Base-by-base conservation (phyloP, 2,329 filamentous ascomycete genomes). In the Chaetomium globosum region DNA sequence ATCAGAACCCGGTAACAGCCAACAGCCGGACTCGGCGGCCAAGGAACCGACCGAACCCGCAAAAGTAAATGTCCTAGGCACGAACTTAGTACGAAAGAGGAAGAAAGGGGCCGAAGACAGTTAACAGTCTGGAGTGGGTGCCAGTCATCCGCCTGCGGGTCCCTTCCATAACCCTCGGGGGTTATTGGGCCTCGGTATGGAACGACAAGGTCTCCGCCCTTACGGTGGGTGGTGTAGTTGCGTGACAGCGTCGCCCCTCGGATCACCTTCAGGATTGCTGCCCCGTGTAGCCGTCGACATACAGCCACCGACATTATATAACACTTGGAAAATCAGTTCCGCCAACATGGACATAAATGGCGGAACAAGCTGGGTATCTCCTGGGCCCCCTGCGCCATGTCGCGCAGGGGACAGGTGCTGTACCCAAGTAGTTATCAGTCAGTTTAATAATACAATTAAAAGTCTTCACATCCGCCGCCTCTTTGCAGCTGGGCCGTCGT, bases 1-100 rank as follows among this genome's bases (percentile, higher is more conserved):
- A 13, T 57, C 55, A 10, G 57, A 51, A 7, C 6, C 46, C 21
- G 52, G 39, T 8, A 26, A 13, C 19, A 23, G 39, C 8, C 59
- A 53, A 28, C 2, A 13, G 1, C 16, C 43, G 13, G 26, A 10
- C 21, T 23, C 59, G 31, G n/a, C 13, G 7, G 6, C 21, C 21
- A 33, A 56, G 1, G 21, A 5, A 8, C 9, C 8, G 21, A n/a
- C 30, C 10, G 54, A 76, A 79, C n/a, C 60, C 3, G 72, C 76
- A 21, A 53, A 63, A 3, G 67, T 73, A 10, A 72, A 72, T 65
- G 61, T 73, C 4, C 60, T 73, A 13, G 75, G 74, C 16, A 71
- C 71, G 19, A 77, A 76, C 1, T 69, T 82, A 13, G 77, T 86
- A 49, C 77, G 81, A 64, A 87, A 83, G 75, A 87, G 84, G 75